Evolutionary conservation across 176 grass and related monocot species (phyloP).

Genomic region (Cenchrus fungigraminus): DNA sequence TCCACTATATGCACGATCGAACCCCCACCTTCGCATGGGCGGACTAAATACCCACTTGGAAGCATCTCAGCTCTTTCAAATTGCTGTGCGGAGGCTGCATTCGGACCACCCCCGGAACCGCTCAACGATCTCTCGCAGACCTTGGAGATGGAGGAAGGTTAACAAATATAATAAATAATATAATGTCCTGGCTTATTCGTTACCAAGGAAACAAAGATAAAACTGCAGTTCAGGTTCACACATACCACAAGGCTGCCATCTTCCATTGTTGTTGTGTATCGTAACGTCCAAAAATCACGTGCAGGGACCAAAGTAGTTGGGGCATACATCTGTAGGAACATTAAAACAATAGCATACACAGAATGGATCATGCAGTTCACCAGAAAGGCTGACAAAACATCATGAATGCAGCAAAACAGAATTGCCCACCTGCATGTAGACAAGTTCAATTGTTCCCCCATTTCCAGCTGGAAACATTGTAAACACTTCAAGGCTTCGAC

Average conservation of each 20-base stretch:
- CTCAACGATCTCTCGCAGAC: slow-evolving; percentile 97
- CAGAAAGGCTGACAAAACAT: slow-evolving; percentile 1
- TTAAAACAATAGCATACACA: slow-evolving; percentile 5
- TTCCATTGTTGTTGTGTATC: slow-evolving; percentile 84
- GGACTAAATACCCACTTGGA: slow-evolving; percentile 93
- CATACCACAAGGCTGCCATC: slow-evolving; percentile 98
- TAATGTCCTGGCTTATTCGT: neutral
- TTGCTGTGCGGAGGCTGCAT: slow-evolving; percentile 76
- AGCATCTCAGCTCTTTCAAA: slow-evolving; percentile 98
- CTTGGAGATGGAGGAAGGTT: slow-evolving; percentile 49
- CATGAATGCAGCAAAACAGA: slow-evolving; percentile 1
- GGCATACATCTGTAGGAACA: slow-evolving; percentile 74
- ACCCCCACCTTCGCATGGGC: slow-evolving; percentile 88
- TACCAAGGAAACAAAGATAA: neutral
- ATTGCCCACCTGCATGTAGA: slow-evolving; percentile 81
- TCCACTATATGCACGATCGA: slow-evolving; percentile 97
- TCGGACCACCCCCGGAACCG: slow-evolving; percentile 82
- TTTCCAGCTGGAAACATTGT: slow-evolving; percentile 88
- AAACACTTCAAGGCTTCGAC: slow-evolving; percentile 86
- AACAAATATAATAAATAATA: neutral
- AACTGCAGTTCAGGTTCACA: slow-evolving; percentile 25
- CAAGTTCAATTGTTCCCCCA: slow-evolving; percentile 93
- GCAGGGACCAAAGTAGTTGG: slow-evolving; percentile 97
- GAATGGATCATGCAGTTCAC: neutral
- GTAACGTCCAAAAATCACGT: slow-evolving; percentile 97